A percentile compares a stretch with the other conserved stretches of the same genome.
These are phyloP conservation scores for Suhomyces sp. DNA, from an alignment of 805 yeast genomes.

Conservation along the genomic window DNA sequence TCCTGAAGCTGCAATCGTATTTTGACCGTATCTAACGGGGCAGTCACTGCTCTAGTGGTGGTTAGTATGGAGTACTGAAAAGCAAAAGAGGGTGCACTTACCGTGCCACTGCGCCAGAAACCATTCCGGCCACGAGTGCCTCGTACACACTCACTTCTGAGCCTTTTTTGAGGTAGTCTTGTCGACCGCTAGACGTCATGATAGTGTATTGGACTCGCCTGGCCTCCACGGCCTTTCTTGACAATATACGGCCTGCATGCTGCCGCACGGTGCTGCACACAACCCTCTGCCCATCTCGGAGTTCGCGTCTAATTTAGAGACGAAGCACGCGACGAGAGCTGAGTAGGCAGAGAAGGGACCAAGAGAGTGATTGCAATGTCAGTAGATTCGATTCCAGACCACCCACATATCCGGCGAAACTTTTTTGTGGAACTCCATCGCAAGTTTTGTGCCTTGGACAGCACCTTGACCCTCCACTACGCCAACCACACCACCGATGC, in stretches of 20 bases:
- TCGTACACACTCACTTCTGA: conserved; percentile 49
- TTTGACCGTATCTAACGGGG: conserved; percentile 79
- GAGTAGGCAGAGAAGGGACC: background rate
- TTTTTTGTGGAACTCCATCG: conserved; percentile 8
- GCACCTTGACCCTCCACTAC: conserved; percentile 30
- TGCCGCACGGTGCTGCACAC: background rate
- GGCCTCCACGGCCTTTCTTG: conserved; percentile 10
- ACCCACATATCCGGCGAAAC: conserved; percentile 9
- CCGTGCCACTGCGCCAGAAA: conserved; percentile 59
- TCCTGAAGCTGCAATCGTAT: conserved; percentile 67
- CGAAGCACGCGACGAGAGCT: background rate
- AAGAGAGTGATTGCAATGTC: background rate
- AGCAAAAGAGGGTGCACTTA: conserved; percentile 15
- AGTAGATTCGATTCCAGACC: background rate
- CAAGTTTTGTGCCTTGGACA: conserved; percentile 29
- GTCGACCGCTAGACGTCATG: background rate
- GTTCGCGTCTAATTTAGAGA: background rate
- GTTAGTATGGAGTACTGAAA: background rate
- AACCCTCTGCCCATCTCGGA: background rate
- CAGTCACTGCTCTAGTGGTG: conserved; percentile 49
- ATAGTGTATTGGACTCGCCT: background rate
- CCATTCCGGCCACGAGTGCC: conserved; percentile 66
- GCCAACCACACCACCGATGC: conserved; percentile 30
- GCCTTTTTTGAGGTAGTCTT: conserved; percentile 50
- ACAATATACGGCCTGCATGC: background rate